phyloP scores from a whole-genome alignment of 2,329 filamentous ascomycete genomes.

The Clonostachys solani region DNA sequence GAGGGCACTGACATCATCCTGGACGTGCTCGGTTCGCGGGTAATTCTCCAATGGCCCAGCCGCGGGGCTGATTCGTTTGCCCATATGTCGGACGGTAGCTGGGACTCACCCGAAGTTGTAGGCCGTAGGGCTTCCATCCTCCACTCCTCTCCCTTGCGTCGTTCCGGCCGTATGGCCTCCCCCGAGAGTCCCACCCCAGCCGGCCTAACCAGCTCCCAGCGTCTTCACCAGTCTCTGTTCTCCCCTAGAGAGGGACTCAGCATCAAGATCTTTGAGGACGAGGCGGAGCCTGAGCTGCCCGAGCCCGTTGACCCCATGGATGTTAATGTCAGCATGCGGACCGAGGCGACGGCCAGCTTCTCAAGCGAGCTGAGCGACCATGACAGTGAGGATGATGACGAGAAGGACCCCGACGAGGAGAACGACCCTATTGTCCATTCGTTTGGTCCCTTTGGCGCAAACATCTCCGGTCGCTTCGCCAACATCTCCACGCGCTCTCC shows the following conservation, averaged over 20 bases:
- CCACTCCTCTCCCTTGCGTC: slow-evolving; percentile 57
- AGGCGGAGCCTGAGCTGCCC: slow-evolving; percentile 40
- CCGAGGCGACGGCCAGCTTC: slow-evolving; percentile 47
- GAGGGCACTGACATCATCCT: slow-evolving; percentile 88
- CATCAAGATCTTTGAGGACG: slow-evolving; percentile 72
- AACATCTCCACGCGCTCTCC: slow-evolving; percentile 71
- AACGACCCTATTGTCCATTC: slow-evolving; percentile 92
- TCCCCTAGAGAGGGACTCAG: slow-evolving; percentile 27
- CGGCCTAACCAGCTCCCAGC: slow-evolving; percentile 34
- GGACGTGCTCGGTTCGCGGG: slow-evolving; percentile 88
- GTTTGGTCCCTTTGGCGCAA: slow-evolving; percentile 84
- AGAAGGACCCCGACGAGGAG: slow-evolving; percentile 82
- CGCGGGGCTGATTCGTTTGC: slow-evolving; percentile 39
- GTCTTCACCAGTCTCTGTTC: slow-evolving; percentile 35
- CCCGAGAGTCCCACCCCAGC: slow-evolving; percentile 65
- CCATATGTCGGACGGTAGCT: slow-evolving; percentile 62
- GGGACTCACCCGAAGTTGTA: slow-evolving; percentile 49
- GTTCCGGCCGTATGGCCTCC: slow-evolving; percentile 58
- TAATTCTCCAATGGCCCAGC: slow-evolving; percentile 83
- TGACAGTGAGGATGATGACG: slow-evolving; percentile 62
- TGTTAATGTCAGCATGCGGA: slow-evolving; percentile 40
- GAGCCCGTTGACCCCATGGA: slow-evolving; percentile 16
- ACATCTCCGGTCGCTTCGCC: slow-evolving; percentile 77
- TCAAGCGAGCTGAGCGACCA: slow-evolving; percentile 49
- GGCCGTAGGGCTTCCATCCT: slow-evolving; percentile 33